Evolutionary conservation across 192 early-diverging fungal genomes (phyloP), one percentile per base, ranked within the genome.

Genomic region (Coemansia nantahalensis): DNA sequence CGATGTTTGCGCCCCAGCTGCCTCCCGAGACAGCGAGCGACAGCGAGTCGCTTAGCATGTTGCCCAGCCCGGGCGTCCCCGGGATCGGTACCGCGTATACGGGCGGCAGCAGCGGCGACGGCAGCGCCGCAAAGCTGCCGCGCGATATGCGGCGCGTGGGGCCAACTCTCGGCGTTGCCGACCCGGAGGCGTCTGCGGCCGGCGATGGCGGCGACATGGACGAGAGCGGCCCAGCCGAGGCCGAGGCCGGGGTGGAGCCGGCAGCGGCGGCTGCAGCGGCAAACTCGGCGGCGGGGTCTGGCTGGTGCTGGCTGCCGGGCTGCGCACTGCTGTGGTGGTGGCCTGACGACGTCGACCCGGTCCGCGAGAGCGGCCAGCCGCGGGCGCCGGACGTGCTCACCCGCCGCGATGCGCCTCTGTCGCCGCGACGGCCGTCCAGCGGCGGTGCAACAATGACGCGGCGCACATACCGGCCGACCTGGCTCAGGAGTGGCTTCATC

Each of bases 51-150:
- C 67, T 78, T n/a, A 71, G 33, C 15, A 71, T 56, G 37, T 78
- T 78, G 6, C 75, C 75, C 12, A 60, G 59, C 0, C 75, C 75
- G 1, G 75, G 75, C 2, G 68, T 78, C 4, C 75, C 75, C 13
- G 75, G 75, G 33, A 78, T 78, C 17, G 75, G 68, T 30, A 71
- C 68, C 0, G 67, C 68, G 41, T 71, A 71, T 1, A 65, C 52
- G 8, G 75, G 75, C 22, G 59, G 68, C 28, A 78, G 59, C 35
- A 53, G 38, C 4, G 75, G 75, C 34, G 75, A 77, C 21, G 68
- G 74, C 12, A 54, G 55, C 11, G 61, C 39, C 8, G 53, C 34
- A 26, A 56, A 42, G 34, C 62, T 65, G 7, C 44, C 33, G 31
- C 72, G 52, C 14, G 72, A 68, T 34, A 35, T 44, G 36, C 65